phyloP scores from a whole-genome alignment of 345 rosid genomes.

The Murraya paniculata region DNA sequence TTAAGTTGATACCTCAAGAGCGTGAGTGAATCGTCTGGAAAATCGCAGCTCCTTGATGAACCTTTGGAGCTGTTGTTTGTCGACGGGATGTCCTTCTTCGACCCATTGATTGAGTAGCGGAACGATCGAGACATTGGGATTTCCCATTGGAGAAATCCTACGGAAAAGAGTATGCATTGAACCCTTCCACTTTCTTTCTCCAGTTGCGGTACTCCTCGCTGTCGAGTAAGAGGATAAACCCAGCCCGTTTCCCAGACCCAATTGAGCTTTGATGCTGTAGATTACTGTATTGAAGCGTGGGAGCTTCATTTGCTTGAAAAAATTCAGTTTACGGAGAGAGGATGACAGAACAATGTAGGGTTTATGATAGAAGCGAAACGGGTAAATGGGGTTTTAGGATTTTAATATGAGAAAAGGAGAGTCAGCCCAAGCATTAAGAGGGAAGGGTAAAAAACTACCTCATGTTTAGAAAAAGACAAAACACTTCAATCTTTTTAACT shows the following conservation, averaged over 20 bases:
- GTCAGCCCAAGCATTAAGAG: too few species aligned
- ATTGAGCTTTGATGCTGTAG: slow-evolving; percentile 6
- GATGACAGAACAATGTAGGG: not conserved
- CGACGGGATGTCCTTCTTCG: slow-evolving; percentile 23
- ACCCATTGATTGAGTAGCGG: slow-evolving; percentile 47
- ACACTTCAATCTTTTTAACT: too few species aligned
- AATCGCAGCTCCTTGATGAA: not conserved
- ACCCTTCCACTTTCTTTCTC: not conserved
- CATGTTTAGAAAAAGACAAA: too few species aligned
- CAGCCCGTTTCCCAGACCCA: slow-evolving; percentile 3
- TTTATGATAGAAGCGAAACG: not conserved
- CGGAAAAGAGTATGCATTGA: slow-evolving; percentile 15
- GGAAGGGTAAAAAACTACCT: too few species aligned
- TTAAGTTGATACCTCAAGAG: slow-evolving; percentile 19
- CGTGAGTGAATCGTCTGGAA: slow-evolving; percentile 30
- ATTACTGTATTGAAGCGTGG: not conserved
- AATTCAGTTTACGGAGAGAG: not conserved
- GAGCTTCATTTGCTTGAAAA: not conserved
- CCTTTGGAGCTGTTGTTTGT: not conserved
- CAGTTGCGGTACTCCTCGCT: not conserved
- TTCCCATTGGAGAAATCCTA: slow-evolving; percentile 32
- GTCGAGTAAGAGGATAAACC: not conserved
- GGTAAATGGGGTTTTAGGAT: not conserved
- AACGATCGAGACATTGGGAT: slow-evolving; percentile 24
- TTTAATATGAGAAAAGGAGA: not conserved